These are phyloP conservation scores for Haberlea rhodopensis DNA, from an alignment of 257 asterid species.

Conservation along the genomic window DNA sequence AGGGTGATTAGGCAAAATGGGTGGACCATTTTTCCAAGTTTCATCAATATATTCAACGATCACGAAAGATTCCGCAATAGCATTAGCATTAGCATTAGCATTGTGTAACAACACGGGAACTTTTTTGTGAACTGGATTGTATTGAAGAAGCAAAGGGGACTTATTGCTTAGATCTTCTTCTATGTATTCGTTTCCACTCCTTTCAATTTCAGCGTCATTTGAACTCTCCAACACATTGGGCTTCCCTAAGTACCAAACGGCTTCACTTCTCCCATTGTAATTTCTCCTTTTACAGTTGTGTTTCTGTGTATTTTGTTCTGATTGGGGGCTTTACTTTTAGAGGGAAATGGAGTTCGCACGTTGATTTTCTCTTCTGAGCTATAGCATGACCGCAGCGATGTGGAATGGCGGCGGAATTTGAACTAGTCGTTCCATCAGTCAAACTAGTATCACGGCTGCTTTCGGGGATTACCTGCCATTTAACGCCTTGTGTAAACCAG, in stretches of 20 bases:
- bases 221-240: conserved; percentile 34
- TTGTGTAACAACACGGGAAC: conserved; percentile 50
- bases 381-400: no score
- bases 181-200: conserved; percentile 31
- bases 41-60: conserved; percentile 51
- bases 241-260: conserved; percentile 35
- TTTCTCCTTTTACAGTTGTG: no score
- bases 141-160: conserved; percentile 40
- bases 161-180: conserved; percentile 41
- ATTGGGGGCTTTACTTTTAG: no score
- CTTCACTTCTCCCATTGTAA: conserved; percentile 36
- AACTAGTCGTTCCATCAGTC: no score
- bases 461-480: no score
- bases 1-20: conserved; percentile 42
- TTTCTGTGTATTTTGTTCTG: no score
- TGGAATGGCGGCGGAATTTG: no score
- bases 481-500: no score
- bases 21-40: conserved; percentile 32
- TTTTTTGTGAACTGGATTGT: conserved; percentile 48
- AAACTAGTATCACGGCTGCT: no score
- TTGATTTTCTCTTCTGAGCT: no score
- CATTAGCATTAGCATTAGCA: conserved; percentile 26
- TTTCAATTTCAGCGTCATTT: conserved; percentile 48
- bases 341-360: no score
- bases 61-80: conserved; percentile 38